phyloP scores from a whole-genome alignment of 2,329 filamentous ascomycete genomes.

The Diaporthe sp. region DNA sequence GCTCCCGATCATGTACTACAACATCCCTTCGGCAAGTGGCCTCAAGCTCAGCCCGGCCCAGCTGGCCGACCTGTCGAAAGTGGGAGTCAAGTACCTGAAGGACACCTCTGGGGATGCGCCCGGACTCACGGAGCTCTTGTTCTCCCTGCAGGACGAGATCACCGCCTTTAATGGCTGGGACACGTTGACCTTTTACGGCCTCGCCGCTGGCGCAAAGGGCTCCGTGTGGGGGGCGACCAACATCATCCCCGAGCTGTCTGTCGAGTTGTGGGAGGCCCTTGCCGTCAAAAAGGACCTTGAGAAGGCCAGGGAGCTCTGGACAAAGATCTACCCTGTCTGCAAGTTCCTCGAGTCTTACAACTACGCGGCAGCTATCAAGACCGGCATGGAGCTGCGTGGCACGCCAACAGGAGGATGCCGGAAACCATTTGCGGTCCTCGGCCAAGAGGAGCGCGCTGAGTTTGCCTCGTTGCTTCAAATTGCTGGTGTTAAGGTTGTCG shows the following conservation, averaged over 20 bases:
- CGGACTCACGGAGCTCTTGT: conserved; percentile 62
- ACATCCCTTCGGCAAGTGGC: conserved; percentile 63
- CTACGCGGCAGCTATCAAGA: conserved; percentile 63
- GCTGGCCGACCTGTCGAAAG: conserved; percentile 58
- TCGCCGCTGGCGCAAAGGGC: conserved; percentile 63
- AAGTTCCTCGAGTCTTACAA: conserved; percentile 64
- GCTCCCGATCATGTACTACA: conserved; percentile 64
- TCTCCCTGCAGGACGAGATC: conserved; percentile 55
- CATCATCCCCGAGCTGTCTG: conserved; percentile 62
- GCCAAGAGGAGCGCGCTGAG: not conserved
- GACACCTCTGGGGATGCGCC: conserved; percentile 66
- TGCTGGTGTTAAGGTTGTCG: not conserved
- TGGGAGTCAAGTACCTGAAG: conserved; percentile 64
- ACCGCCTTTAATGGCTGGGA: conserved; percentile 68
- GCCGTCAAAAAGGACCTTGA: conserved; percentile 57
- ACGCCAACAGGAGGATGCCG: conserved; percentile 61
- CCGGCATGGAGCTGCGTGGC: conserved; percentile 61
- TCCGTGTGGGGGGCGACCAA: conserved; percentile 49
- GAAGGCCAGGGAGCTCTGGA: conserved; percentile 60
- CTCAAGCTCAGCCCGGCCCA: conserved; percentile 56
- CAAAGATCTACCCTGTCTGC: conserved; percentile 63
- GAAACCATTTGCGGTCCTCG: conserved; percentile 57
- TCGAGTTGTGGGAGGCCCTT: conserved; percentile 62
- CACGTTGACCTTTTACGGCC: conserved; percentile 65
- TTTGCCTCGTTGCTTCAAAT: not conserved